Evolutionary conservation across 2,329 filamentous ascomycete genomes (phyloP).

Genomic region (Aureobasidium sp.): DNA sequence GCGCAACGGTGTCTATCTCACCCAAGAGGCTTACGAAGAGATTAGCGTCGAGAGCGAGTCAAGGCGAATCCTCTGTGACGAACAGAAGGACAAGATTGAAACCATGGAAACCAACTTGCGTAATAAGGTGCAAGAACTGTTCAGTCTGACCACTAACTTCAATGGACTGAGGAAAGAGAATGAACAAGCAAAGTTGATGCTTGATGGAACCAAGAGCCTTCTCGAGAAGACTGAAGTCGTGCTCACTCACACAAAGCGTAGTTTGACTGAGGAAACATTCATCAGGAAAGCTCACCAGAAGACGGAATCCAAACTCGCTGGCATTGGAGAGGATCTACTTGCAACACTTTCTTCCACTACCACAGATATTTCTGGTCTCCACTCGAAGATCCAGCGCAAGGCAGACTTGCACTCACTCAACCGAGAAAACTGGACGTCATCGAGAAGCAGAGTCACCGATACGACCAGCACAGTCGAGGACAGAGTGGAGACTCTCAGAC

Average conservation of each 20-base stretch:
- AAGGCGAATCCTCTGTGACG: conserved; percentile 79
- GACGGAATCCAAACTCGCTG: conserved; percentile 70
- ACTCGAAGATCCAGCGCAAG: conserved; percentile 78
- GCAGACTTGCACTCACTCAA: conserved; percentile 78
- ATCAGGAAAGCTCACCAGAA: conserved; percentile 76
- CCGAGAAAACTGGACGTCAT: conserved; percentile 66
- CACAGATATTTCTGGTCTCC: conserved; percentile 69
- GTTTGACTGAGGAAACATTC: conserved; percentile 68
- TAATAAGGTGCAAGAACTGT: conserved; percentile 90
- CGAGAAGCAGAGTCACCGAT: conserved; percentile 65
- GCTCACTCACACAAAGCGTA: conserved; percentile 65
- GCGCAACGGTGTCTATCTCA: conserved; percentile 89
- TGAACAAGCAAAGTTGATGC: conserved; percentile 60
- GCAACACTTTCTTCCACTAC: conserved; percentile 71
- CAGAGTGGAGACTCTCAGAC: conserved; percentile 63
- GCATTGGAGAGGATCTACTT: conserved; percentile 67
- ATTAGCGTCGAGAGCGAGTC: conserved; percentile 90
- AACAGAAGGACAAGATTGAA: conserved; percentile 86
- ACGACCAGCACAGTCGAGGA: conserved; percentile 71
- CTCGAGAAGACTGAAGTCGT: conserved; percentile 84
- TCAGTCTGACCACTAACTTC: conserved; percentile 77
- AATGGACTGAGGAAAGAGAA: conserved; percentile 84
- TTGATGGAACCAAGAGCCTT: conserved; percentile 73
- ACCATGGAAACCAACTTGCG: conserved; percentile 83
- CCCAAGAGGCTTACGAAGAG: conserved; percentile 81